A percentile compares a stretch with the other conserved stretches of the same genome.
Conservation (phyloP, 176 grass and related monocot genomes). For the Saccharum spontaneum region DNA sequence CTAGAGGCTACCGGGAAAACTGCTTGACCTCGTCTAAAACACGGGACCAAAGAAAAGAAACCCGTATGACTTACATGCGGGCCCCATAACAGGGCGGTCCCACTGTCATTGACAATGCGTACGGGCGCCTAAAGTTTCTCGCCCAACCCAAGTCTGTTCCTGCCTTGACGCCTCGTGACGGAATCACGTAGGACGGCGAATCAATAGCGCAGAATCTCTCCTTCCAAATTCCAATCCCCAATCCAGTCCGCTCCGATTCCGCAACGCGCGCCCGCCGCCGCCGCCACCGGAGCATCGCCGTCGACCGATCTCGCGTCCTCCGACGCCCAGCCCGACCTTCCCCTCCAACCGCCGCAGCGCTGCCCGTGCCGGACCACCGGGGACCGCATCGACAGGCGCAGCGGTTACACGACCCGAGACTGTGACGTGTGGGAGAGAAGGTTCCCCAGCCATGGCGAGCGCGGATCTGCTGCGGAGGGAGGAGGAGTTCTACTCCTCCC, state of each 20-base stretch:
- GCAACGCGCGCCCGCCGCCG: background rate
- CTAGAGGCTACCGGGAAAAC: background rate
- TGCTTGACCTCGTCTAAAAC: background rate
- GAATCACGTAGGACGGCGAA: background rate
- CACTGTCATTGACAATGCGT: background rate
- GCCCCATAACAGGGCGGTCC: background rate
- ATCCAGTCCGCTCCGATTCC: background rate
- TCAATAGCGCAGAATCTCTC: background rate
- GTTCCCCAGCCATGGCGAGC: slow-evolving; percentile 53
- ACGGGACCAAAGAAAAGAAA: background rate
- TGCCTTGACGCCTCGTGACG: background rate
- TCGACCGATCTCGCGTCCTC: background rate
- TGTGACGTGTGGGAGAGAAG: background rate
- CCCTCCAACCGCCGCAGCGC: background rate
- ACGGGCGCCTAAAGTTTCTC: background rate
- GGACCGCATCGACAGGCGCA: background rate
- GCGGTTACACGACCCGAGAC: background rate
- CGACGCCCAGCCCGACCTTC: background rate
- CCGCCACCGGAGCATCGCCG: background rate
- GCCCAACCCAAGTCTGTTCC: background rate
- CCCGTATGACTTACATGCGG: background rate
- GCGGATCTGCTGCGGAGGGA: slow-evolving; percentile 69
- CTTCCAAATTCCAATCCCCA: background rate
- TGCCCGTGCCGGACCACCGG: background rate
- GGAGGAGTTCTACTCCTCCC: slow-evolving; percentile 71